These are phyloP conservation scores for Candida qinlingensis DNA, from an alignment of 805 yeast genomes.

Conservation along the genomic window DNA sequence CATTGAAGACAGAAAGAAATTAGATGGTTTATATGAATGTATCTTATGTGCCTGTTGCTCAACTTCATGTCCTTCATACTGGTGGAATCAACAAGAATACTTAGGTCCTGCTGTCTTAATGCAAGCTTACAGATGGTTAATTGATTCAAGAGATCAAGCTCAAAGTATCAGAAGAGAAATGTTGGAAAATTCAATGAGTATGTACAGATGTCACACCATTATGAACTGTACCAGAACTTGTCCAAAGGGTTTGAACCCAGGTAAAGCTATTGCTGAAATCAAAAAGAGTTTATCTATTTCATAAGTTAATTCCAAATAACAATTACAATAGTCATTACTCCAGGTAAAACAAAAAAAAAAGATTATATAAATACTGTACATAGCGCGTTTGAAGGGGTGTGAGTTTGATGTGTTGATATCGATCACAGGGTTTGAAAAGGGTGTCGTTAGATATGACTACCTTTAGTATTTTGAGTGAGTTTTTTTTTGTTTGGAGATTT, in stretches of 20 bases:
- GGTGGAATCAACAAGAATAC: conserved; percentile 99
- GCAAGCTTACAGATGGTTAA: conserved; percentile 99
- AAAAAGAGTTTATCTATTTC: conserved; percentile 76
- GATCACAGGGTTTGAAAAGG: neutral
- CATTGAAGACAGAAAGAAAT: conserved; percentile 88
- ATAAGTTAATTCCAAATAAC: neutral
- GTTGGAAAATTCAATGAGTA: conserved; percentile 94
- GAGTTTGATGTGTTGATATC: neutral
- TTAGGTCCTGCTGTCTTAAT: conserved; percentile 97
- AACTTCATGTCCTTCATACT: conserved; percentile 97
- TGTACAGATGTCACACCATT: conserved; percentile 98
- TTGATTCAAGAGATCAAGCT: conserved; percentile 95
- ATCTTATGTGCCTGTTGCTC: conserved; percentile 98
- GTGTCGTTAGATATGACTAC: neutral
- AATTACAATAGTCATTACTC: neutral
- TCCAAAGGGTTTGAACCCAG: conserved; percentile 98
- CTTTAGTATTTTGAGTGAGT: neutral
- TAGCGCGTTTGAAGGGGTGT: neutral
- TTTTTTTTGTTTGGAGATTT: neutral
- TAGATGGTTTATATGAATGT: conserved; percentile 97
- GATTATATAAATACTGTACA: neutral
- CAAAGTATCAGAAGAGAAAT: conserved; percentile 72
- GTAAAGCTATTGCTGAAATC: conserved; percentile 94
- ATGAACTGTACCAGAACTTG: conserved; percentile 98
- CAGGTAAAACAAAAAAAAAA: neutral